Conservation (phyloP, 345 rosid genomes). For the Salix arbutifolia region DNA sequence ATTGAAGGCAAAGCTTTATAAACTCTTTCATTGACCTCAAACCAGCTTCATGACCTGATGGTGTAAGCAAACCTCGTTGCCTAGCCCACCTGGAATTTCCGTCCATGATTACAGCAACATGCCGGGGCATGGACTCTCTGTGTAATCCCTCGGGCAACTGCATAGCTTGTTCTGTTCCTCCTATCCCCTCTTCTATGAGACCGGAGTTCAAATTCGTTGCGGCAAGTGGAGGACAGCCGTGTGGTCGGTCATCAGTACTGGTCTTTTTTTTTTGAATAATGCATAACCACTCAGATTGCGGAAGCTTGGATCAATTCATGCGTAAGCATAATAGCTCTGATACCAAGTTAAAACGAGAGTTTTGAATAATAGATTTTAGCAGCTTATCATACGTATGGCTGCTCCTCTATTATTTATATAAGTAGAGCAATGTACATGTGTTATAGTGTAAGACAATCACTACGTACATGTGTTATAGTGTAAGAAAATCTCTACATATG, state of each 20-base stretch:
- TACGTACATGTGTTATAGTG: too few species aligned
- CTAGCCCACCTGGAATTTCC: constrained; percentile 77
- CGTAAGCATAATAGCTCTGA: too few species aligned
- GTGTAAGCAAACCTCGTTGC: constrained; percentile 43
- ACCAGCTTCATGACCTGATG: constrained; percentile 67
- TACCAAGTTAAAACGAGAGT: too few species aligned
- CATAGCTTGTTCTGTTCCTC: constrained; percentile 28
- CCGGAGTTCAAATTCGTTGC: neutral
- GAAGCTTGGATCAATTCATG: too few species aligned
- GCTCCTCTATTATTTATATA: too few species aligned
- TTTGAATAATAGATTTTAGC: too few species aligned
- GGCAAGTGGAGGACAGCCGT: neutral
- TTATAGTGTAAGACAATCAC: too few species aligned
- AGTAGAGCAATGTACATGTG: too few species aligned
- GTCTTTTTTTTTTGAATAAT: neutral
- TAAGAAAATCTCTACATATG: too few species aligned
- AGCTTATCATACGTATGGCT: too few species aligned
- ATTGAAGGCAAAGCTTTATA: too few species aligned
- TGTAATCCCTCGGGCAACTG: constrained; percentile 47
- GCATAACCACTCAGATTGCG: too few species aligned
- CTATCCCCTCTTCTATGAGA: neutral
- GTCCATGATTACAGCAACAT: constrained; percentile 83
- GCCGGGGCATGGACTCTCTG: constrained; percentile 56
- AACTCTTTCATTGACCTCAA: constrained; percentile 51
- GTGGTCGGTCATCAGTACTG: neutral